Evolutionary conservation across 495 filamentous ascomycete species (phyloP).

Genomic region (Opeltia flavorubescens): DNA sequence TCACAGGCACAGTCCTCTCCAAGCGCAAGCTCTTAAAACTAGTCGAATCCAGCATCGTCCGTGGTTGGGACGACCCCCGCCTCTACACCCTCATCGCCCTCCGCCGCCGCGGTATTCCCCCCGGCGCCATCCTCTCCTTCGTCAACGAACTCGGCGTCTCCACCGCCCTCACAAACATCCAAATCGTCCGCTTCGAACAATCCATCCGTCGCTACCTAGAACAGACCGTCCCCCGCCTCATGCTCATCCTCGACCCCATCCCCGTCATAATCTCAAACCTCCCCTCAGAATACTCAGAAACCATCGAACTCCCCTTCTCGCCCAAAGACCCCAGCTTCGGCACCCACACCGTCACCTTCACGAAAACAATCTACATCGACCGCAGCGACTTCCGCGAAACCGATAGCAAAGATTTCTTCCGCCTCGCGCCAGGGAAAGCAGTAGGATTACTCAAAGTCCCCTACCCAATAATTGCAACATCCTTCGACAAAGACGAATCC

Average conservation of each 20-base stretch:
- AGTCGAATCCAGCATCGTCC: conserved; percentile 56
- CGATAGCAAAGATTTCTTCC: conserved; percentile 79
- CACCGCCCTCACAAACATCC: conserved; percentile 5
- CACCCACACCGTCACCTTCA: conserved; percentile 54
- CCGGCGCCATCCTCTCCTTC: conserved; percentile 74
- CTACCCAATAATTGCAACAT: conserved; percentile 66
- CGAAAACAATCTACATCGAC: conserved; percentile 84
- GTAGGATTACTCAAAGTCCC: conserved; percentile 80
- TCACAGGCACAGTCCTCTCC: conserved; percentile 67
- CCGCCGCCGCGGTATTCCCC: conserved; percentile 68
- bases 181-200: conserved; percentile 49
- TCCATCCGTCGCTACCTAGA: conserved; percentile 72
- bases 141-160: conserved; percentile 73
- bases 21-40: conserved; percentile 72
- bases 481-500: conserved; percentile 54
- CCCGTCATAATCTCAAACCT: conserved; percentile 61
- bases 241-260: conserved; percentile 64
- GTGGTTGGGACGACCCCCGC: conserved; percentile 79
- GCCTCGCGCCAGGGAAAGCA: conserved; percentile 76
- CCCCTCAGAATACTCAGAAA: conserved; percentile 46
- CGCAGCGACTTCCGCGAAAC: conserved; percentile 81
- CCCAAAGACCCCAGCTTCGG: conserved; percentile 51
- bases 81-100: conserved; percentile 82
- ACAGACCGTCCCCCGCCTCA: conserved; percentile 65
- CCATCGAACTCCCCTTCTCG: conserved; percentile 56